Percentiles rank a stretch among this genome's conserved stretches.
Conservation (phyloP, 2,329 filamentous ascomycete genomes). For the Penicillium occitanis region DNA sequence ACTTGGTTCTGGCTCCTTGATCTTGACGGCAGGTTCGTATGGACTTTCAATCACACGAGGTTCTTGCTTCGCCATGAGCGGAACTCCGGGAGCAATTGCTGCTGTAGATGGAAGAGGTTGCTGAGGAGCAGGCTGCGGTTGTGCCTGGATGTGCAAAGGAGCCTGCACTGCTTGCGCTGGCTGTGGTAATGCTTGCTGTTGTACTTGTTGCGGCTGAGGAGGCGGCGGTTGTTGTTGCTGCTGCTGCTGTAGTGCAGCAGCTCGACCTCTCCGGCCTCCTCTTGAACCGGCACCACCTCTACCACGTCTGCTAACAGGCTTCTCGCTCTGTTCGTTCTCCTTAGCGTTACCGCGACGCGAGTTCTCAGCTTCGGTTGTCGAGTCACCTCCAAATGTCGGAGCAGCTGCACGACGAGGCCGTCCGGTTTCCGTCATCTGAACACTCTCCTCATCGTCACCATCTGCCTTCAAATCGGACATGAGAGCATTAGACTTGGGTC, state of each 20-base stretch:
- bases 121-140: constrained; percentile 24
- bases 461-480: constrained; percentile 49
- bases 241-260: constrained; percentile 24
- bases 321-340: constrained; percentile 39
- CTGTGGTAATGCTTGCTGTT: constrained; percentile 23
- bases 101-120: constrained; percentile 26
- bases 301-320: constrained; percentile 35
- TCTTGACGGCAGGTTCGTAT: constrained; percentile 19
- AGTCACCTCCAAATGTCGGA: constrained; percentile 47
- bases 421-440: constrained; percentile 52
- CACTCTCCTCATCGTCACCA: constrained; percentile 46
- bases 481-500: constrained; percentile 50
- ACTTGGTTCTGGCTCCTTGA: constrained; percentile 33
- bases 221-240: constrained; percentile 21
- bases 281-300: constrained; percentile 34
- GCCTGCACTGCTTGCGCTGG: constrained; percentile 20
- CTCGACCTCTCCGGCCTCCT: constrained; percentile 37
- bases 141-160: constrained; percentile 13
- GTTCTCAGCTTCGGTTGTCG: constrained; percentile 36
- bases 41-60: constrained; percentile 16
- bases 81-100: constrained; percentile 24
- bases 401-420: constrained; percentile 51
- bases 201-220: constrained; percentile 18
- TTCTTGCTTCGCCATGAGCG: constrained; percentile 23
- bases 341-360: constrained; percentile 38